Evolutionary conservation across 2,329 filamentous ascomycete genomes (phyloP), one percentile per base, ranked within the genome.

Genomic region (Daldinia eschscholtzii): DNA sequence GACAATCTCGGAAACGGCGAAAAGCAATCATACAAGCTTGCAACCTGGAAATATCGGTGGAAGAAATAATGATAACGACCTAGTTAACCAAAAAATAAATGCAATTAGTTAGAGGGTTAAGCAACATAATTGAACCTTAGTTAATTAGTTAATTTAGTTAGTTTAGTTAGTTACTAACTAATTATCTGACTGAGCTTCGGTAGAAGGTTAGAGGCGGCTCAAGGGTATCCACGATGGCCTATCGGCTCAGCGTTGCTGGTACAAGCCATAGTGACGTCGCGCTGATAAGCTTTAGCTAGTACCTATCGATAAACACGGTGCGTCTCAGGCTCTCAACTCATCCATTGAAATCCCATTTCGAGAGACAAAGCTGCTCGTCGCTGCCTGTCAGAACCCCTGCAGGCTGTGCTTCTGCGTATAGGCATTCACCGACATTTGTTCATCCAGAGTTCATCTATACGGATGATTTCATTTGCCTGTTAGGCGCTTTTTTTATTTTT

Each of bases 251-350:
- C 13, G 26, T 13, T 30, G 26, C 23, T 12, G 37, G 4, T 26
- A 23, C 15, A 50, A 50, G 46, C 26, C 26, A n/a, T 64, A 57
- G 73, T 77, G 75, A 77, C 74, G 74, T 76, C 72, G 74, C 71
- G 72, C 65, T 70, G 76, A 76, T 76, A 76, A 74, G 73, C 56
- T 61, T 39, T 23, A 66, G 46, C 55, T 44, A 35, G 15, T 23
- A 1, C 33, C 33, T 33, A 33, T 9, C 18, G 33, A 37, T 52
- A 52, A 64, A 62, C 57, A 67, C 62, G 52, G 55, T 59, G 18
- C 52, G 23, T 46, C 46, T 61, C 26, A 46, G 61, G 46, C 64
- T 63, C 66, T 60, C 62, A 66, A 64, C 39, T 10, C 35, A 60
- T 23, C 46, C 46, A 52, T 55, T 35, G 7, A 52, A 35, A 35